Percentiles rank a stretch among this genome's conserved stretches.
Conservation (phyloP, 192 early-diverging fungal species). For the Gigaspora rosea region DNA sequence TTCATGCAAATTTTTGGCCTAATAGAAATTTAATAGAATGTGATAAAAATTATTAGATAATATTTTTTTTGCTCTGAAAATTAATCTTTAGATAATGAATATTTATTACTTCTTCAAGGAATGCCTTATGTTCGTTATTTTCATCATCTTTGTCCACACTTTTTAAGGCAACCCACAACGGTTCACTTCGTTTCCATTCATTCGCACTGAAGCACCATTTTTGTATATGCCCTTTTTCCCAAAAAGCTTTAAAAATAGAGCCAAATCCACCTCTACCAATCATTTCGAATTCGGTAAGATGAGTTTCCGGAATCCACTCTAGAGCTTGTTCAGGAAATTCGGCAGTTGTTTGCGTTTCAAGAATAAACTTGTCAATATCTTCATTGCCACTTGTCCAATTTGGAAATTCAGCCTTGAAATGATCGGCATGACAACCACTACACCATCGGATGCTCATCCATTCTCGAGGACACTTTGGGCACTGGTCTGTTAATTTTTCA, state of each 20-base stretch:
- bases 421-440: neutral
- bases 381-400: slow-evolving; percentile 27
- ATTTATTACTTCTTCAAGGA: slow-evolving; percentile 40
- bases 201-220: slow-evolving; percentile 1
- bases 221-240: neutral
- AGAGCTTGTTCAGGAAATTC: neutral
- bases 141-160: slow-evolving; percentile 38
- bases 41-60: neutral
- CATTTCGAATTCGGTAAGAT: neutral
- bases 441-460: slow-evolving; percentile 17
- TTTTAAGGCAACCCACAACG: slow-evolving; percentile 29
- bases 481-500: slow-evolving; percentile 1
- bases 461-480: neutral
- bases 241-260: neutral
- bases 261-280: slow-evolving; percentile 25
- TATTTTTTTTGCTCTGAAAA: neutral
- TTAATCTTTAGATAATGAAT: neutral
- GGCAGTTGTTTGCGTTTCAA: slow-evolving; percentile 1
- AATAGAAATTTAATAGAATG: neutral
- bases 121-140: slow-evolving; percentile 9
- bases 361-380: slow-evolving; percentile 21
- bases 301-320: slow-evolving; percentile 17
- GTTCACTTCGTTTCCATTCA: slow-evolving; percentile 16
- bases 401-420: neutral
- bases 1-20: slow-evolving; percentile 4